A percentile compares a stretch with the other conserved stretches of the same genome.
Conservation (phyloP, 2,329 filamentous ascomycete genomes). For the Cadophora malorum region DNA sequence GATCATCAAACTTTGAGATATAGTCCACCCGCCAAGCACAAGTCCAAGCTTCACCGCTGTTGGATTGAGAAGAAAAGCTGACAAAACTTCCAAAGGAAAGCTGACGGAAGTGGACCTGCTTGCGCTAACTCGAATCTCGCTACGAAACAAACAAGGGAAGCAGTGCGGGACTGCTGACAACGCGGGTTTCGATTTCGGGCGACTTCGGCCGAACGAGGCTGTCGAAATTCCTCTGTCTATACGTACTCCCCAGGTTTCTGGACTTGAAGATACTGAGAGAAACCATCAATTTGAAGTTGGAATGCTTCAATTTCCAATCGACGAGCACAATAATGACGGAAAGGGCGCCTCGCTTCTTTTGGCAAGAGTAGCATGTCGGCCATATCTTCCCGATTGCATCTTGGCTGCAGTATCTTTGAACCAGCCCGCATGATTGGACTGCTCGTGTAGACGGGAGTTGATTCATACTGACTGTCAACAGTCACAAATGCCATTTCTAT, state of each 20-base stretch:
- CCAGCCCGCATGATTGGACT: background rate
- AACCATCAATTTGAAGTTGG: background rate
- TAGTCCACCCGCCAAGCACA: constrained; percentile 3
- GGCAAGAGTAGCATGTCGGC: background rate
- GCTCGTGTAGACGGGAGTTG: background rate
- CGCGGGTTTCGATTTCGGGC: background rate
- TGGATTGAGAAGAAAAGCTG: background rate
- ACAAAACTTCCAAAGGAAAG: background rate
- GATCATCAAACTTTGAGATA: background rate
- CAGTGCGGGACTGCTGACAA: background rate
- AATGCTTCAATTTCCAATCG: background rate
- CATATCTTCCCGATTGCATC: background rate
- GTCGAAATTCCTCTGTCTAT: background rate
- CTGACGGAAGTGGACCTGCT: constrained; percentile 1
- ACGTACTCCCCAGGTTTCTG: background rate
- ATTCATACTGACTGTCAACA: background rate
- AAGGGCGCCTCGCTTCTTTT: background rate
- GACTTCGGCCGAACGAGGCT: constrained; percentile 6
- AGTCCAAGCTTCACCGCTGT: background rate
- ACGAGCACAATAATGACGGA: background rate
- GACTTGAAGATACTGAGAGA: background rate
- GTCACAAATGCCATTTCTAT: constrained; percentile 3
- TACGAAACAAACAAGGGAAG: background rate
- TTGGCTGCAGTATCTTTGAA: background rate
- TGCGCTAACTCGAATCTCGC: background rate